These are phyloP conservation scores for Posidonia australis DNA, from an alignment of 106 monocot species.

Conservation along the genomic window DNA sequence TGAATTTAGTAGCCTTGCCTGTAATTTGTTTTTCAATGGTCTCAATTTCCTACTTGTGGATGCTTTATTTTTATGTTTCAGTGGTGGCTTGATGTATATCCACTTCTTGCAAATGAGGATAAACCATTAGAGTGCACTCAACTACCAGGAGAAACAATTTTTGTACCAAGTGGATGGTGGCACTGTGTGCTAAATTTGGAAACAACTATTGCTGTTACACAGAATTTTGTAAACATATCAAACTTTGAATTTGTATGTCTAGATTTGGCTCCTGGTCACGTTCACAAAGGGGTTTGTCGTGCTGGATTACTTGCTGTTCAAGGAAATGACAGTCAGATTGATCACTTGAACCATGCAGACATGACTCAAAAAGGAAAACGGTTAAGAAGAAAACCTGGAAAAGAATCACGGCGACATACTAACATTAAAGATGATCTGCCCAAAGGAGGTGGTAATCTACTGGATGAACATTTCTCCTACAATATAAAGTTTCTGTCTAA, in stretches of 20 bases:
- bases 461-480: conserved; percentile 51
- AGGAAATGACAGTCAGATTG: conserved; percentile 4
- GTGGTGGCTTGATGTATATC: conserved; percentile 99
- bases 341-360: conserved; percentile 32
- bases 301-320: conserved; percentile 75
- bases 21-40: neutral
- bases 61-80: conserved; percentile 13
- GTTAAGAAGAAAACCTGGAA: conserved; percentile 26
- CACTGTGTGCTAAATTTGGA: conserved; percentile 96
- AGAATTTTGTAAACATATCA: conserved; percentile 79
- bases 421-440: conserved; percentile 9
- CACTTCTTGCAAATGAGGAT: conserved; percentile 77
- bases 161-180: conserved; percentile 99
- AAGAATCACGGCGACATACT: conserved; percentile 9
- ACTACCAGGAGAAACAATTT: conserved; percentile 89
- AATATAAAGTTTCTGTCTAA: conserved; percentile 65
- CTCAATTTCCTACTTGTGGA: conserved; percentile 4
- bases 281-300: conserved; percentile 89
- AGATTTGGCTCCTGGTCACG: conserved; percentile 86
- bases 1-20: neutral
- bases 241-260: conserved; percentile 86
- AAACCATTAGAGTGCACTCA: conserved; percentile 96
- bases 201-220: conserved; percentile 87
- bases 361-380: conserved; percentile 49
- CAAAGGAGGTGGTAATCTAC: conserved; percentile 11